phyloP scores from a whole-genome alignment of 108 stramenopile genomes.

The Cylindrotheca fusiformis region DNA sequence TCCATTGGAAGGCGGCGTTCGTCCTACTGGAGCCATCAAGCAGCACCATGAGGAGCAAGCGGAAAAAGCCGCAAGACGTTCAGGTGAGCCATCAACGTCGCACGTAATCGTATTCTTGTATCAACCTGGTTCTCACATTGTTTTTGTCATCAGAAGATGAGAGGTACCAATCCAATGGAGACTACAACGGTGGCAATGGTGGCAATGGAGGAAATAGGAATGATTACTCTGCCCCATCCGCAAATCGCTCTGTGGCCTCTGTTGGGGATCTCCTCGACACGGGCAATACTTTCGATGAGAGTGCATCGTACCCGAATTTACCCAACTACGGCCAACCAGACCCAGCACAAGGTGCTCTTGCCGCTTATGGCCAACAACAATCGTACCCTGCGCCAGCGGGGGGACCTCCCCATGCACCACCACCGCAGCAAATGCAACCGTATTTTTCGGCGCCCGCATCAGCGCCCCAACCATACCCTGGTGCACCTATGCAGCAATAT shows the following conservation, averaged over 20 bases:
- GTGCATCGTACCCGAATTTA: slow-evolving; percentile 14
- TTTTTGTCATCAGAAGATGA: neutral
- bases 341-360: slow-evolving; percentile 18
- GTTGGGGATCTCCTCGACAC: slow-evolving; percentile 24
- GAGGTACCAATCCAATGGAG: slow-evolving; percentile 26
- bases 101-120: too few relatives aligned
- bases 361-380: slow-evolving; percentile 18
- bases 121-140: neutral
- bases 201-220: neutral
- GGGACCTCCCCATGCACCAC: slow-evolving; percentile 17
- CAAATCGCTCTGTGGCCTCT: slow-evolving; percentile 14
- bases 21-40: slow-evolving; percentile 57
- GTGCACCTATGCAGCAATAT: slow-evolving; percentile 4
- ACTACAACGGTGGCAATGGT: neutral
- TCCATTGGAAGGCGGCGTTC: slow-evolving; percentile 48
- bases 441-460: slow-evolving; percentile 1
- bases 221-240: neutral
- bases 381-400: slow-evolving; percentile 16
- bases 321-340: slow-evolving; percentile 9
- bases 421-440: slow-evolving; percentile 4
- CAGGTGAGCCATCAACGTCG: neutral
- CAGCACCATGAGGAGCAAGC: slow-evolving; percentile 22
- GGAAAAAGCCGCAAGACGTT: slow-evolving; percentile 2
- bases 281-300: slow-evolving; percentile 23
- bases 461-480: slow-evolving; percentile 16